Base-by-base conservation (phyloP, 805 yeast species). In the Metschnikowia lunata region DNA sequence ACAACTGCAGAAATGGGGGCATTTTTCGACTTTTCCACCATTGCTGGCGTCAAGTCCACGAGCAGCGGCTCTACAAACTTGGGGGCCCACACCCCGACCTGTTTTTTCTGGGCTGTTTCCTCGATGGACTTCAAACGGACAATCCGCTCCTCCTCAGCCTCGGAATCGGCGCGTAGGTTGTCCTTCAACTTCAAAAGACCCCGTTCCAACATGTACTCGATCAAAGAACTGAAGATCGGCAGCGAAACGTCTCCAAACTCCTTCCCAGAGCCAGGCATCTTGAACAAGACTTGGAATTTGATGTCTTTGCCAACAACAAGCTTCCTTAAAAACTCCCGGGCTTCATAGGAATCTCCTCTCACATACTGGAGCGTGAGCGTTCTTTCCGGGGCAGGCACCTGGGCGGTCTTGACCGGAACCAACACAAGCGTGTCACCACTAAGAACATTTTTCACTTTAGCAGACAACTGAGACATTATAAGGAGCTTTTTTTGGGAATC, bases 221-320 rank as follows among this genome's bases (percentile, higher is more conserved):
- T 69, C 57, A 85, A 69, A 18, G 88, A 80, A 29, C 64, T 55
- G 61, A 83, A 80, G 28, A 80, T 65, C 7, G 89, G 89, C 26
- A 87, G 69, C 36, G 76, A 72, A 23, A 83, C 61, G 58, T 85
- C 89, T 23, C 91, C 93, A 59, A 81, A 85, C 54, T 83, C 89
- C 49, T 84, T 74, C 10, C 77, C 80, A 5, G 71, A 60, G 29
- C 61, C 45, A 14, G 78, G 73, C 43, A 67, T 67, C 53, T 78
- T 75, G 66, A 79, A 80, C 34, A 76, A 55, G 26, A 83, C 79
- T 57, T 71, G 69, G 60, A 82, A 83, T 54, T 74, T 75, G 61
- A 85, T 69, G 29, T 67, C 75, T 61, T 83, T 83, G 26, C 89
- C 89, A 32, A 86, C 74, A 14, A 83, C 64, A 50, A 84, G 69